Percentiles rank a stretch among this genome's conserved stretches.
These are phyloP conservation scores for Lodderomyces oxycetoniae DNA, from an alignment of 1,139 yeast genomes.

Conservation along the genomic window DNA sequence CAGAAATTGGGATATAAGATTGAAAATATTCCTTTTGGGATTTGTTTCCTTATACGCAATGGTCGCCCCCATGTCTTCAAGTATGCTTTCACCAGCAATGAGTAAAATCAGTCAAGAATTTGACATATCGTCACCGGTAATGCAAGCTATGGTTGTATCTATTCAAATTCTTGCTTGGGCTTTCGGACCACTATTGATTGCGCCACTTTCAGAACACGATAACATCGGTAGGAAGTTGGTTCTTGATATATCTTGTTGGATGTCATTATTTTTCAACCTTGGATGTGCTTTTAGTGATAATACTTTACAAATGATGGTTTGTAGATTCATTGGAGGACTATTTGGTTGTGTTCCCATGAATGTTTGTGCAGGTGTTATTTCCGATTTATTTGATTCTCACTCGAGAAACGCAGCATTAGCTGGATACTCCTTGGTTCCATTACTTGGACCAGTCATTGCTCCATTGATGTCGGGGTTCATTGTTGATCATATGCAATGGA, in stretches of 20 bases:
- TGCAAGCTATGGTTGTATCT: constrained; percentile 38
- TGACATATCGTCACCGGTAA: constrained; percentile 25
- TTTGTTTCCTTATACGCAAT: constrained; percentile 41
- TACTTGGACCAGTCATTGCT: constrained; percentile 60
- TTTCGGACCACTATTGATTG: constrained; percentile 40
- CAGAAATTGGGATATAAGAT: constrained; percentile 31
- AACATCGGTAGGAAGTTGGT: constrained; percentile 38
- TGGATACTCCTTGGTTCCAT: constrained; percentile 40
- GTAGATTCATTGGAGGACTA: constrained; percentile 38
- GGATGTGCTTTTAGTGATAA: constrained; percentile 40
- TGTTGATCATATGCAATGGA: constrained; percentile 40
- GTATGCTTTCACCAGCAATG: constrained; percentile 44
- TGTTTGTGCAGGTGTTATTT: constrained; percentile 42
- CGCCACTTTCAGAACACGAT: constrained; percentile 44
- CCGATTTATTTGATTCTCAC: constrained; percentile 36
- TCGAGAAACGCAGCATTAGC: constrained; percentile 39
- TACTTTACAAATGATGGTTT: constrained; percentile 38
- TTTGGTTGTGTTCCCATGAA: constrained; percentile 41
- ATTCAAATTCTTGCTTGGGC: constrained; percentile 48
- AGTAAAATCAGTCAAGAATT: constrained; percentile 32
- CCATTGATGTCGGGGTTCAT: constrained; percentile 57
- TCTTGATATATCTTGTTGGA: constrained; percentile 35
- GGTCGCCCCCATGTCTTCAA: constrained; percentile 45
- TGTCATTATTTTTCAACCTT: constrained; percentile 33
- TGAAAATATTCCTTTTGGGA: constrained; percentile 27